A percentile compares a stretch with the other conserved stretches of the same genome.
These are phyloP conservation scores for Pseudocercospora fijiensis DNA, from an alignment of 2,329 filamentous ascomycete genomes.

Conservation along the genomic window DNA sequence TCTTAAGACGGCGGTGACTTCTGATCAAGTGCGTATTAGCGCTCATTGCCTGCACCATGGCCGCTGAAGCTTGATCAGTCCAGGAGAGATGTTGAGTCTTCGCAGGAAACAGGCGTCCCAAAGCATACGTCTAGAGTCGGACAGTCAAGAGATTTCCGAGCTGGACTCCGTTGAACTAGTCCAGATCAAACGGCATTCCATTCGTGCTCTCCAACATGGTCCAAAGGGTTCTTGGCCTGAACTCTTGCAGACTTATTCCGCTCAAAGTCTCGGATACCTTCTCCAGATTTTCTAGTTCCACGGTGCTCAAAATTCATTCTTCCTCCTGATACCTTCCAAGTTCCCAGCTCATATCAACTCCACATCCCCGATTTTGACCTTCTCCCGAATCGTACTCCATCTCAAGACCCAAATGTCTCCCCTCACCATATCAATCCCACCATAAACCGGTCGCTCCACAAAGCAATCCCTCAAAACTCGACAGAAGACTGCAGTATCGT, in stretches of 20 bases:
- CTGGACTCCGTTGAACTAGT: not conserved
- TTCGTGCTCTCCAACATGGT: too few relatives aligned
- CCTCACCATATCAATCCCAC: slow-evolving; percentile 46
- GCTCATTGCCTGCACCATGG: not conserved
- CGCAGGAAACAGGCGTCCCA: too few relatives aligned
- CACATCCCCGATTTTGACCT: slow-evolving; percentile 71
- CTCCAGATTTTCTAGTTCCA: too few relatives aligned
- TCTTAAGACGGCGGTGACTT: not conserved
- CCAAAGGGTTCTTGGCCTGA: too few relatives aligned
- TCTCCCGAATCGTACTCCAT: slow-evolving; percentile 62
- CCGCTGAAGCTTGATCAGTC: too few relatives aligned
- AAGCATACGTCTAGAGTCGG: too few relatives aligned
- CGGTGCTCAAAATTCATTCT: too few relatives aligned
- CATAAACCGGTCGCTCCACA: slow-evolving; percentile 58
- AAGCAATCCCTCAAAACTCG: slow-evolving; percentile 64
- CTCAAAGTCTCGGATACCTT: too few relatives aligned
- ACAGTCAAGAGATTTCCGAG: not conserved
- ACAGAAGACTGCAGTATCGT: slow-evolving; percentile 80
- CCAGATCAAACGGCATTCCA: not conserved
- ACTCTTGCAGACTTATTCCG: too few relatives aligned
- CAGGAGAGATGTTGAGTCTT: too few relatives aligned
- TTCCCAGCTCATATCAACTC: slow-evolving; percentile 51
- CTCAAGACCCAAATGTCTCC: slow-evolving; percentile 58
- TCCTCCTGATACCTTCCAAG: not conserved
- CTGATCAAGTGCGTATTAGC: too few relatives aligned